A percentile compares a stretch with the other conserved stretches of the same genome.
Conservation (phyloP, 2,329 filamentous ascomycete species). For the Dothideomycetes sp. region DNA sequence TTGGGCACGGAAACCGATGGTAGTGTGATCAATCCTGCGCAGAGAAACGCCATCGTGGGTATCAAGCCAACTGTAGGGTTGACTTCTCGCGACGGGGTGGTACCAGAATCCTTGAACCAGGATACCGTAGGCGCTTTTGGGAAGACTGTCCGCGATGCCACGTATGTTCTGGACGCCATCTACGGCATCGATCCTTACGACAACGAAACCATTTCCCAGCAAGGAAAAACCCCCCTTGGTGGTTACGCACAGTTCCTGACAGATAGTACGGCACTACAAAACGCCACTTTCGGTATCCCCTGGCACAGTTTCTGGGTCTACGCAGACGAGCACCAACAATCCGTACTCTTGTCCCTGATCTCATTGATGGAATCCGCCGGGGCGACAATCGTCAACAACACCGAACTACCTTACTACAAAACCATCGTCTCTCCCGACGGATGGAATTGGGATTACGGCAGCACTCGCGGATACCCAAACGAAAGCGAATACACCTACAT, state of each 20-base stretch:
- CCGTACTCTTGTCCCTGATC: conserved; percentile 42
- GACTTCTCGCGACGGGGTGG: conserved; percentile 48
- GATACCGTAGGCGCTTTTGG: conserved; percentile 62
- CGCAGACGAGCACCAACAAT: conserved; percentile 47
- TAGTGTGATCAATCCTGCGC: conserved; percentile 59
- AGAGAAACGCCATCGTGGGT: conserved; percentile 59
- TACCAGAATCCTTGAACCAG: conserved; percentile 59
- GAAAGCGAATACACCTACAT: conserved; percentile 66
- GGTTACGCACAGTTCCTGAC: conserved; percentile 52
- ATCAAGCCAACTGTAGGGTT: conserved; percentile 69
- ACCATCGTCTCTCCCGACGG: conserved; percentile 54
- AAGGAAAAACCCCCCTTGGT: conserved; percentile 42
- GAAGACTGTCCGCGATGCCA: conserved; percentile 59
- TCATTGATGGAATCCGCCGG: conserved; percentile 50
- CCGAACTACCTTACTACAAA: conserved; percentile 56
- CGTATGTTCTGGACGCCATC: conserved; percentile 57
- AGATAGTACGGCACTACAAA: conserved; percentile 45
- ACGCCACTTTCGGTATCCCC: conserved; percentile 60
- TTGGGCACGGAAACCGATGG: conserved; percentile 68
- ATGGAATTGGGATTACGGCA: conserved; percentile 69
- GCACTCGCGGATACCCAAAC: conserved; percentile 53
- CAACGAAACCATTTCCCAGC: conserved; percentile 55
- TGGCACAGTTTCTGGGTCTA: conserved; percentile 63
- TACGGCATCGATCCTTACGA: conserved; percentile 55
- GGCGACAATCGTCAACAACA: conserved; percentile 59